Percentiles rank a stretch among this genome's conserved stretches.
Conservation (phyloP, 208 protist genomes). For the Leishmania tropica region DNA sequence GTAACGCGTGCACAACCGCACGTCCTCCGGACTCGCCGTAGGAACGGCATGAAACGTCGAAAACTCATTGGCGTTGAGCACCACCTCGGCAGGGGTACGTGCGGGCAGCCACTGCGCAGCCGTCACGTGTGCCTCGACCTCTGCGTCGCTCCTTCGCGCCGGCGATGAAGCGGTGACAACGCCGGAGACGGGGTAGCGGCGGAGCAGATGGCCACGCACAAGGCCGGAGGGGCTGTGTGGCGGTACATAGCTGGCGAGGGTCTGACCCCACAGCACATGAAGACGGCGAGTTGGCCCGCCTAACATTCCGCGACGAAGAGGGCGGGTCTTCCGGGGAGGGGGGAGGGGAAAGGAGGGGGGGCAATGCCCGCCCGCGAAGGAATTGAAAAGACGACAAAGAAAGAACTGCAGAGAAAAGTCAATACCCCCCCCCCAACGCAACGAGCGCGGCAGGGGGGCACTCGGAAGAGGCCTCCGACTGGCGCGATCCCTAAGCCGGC, state of each 20-base stretch:
- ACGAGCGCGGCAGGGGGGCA: background rate
- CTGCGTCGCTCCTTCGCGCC: background rate
- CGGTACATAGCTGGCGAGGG: conserved; percentile 6
- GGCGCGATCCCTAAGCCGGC: background rate
- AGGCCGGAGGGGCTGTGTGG: conserved; percentile 7
- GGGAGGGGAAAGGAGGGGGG: too few species aligned
- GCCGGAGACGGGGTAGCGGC: conserved; percentile 13
- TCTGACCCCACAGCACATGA: conserved; percentile 26
- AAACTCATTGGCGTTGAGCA: conserved; percentile 26
- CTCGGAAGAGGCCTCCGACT: background rate
- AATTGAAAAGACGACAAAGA: background rate
- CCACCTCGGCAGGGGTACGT: conserved; percentile 5
- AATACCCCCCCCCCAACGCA: background rate
- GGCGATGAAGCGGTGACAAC: background rate
- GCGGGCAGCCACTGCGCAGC: background rate
- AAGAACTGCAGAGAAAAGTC: background rate
- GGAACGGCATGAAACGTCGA: conserved; percentile 27
- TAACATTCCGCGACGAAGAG: background rate
- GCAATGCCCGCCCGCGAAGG: background rate
- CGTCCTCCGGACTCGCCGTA: conserved; percentile 16
- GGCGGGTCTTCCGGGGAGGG: background rate
- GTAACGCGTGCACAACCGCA: conserved; percentile 11
- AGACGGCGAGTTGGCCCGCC: background rate
- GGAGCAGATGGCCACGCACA: conserved; percentile 4
- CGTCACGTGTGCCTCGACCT: background rate